A percentile compares a stretch with the other conserved stretches of the same genome.
phyloP scores from a whole-genome alignment of 2,329 filamentous ascomycete genomes.

The Aspergillus proliferans region DNA sequence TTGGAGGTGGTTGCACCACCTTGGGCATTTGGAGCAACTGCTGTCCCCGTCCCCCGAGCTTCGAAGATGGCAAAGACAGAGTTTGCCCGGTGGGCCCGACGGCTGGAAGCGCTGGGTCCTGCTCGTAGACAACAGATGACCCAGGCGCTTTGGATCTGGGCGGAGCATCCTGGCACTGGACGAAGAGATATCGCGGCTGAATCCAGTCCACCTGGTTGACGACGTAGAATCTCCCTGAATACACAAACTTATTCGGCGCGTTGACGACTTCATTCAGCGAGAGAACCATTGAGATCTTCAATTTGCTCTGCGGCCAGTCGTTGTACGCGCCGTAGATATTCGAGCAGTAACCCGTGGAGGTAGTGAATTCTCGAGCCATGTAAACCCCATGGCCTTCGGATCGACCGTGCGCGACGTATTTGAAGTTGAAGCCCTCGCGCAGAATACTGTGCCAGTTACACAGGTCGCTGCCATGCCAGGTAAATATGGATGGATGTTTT shows the following conservation, averaged over 20 bases:
- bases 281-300: constrained; percentile 56
- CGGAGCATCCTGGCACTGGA: constrained; percentile 30
- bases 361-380: constrained; percentile 56
- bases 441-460: constrained; percentile 88
- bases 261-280: constrained; percentile 86
- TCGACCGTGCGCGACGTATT: constrained; percentile 57
- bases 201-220: constrained; percentile 77
- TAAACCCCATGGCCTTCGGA: constrained; percentile 76
- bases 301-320: constrained; percentile 61
- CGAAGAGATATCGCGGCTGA: constrained; percentile 78
- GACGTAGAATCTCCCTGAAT: constrained; percentile 58
- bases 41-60: constrained; percentile 42
- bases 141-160: neutral
- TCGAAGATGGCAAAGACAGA: constrained; percentile 50
- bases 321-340: constrained; percentile 8
- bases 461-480: constrained; percentile 75
- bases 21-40: constrained; percentile 14
- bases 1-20: too few species aligned
- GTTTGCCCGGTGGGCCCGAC: constrained; percentile 29
- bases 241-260: constrained; percentile 55
- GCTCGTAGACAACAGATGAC: constrained; percentile 22
- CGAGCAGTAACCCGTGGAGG: constrained; percentile 49
- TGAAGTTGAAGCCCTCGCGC: constrained; percentile 71
- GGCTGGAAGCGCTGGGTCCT: constrained; percentile 35
- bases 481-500: constrained; percentile 65